Evolutionary conservation across 1,139 yeast genomes (phyloP), one percentile per base, ranked within the genome.

Genomic region (Scheffersomyces insectosa): DNA sequence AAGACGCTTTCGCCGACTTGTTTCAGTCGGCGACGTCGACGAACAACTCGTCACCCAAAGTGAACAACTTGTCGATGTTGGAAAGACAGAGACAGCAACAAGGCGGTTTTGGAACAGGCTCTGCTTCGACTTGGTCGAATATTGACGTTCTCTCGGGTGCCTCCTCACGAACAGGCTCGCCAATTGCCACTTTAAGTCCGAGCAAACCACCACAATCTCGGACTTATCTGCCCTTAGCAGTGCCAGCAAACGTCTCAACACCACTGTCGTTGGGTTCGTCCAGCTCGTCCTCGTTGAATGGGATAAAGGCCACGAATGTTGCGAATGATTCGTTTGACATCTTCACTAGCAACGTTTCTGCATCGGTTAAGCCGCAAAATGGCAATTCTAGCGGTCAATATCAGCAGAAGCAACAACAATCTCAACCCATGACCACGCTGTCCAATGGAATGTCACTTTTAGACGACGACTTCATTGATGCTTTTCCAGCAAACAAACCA

Each of bases 1-100:
- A 70, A 50, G 79, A 74, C 60, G 78, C 74, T 8, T 74, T 74
- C 62, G 76, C 79, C 3, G 78, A 73, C 50, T 64, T 74, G 36
- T 73, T 74, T 47, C 73, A 57, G 52, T 60, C 71, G 16, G 76
- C 77, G 2, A 60, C 56, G 11, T 48, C 40, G n/a, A 32, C 42
- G 5, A 20, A 43, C 40, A 46, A 44, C 38, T 32, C 40, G 38
- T 12, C 40, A 28, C 29, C 44, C 20, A 36, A 44, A 40, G 41
- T 49, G 13, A 51, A 48, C 45, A 42, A 48, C 41, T 40, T 57
- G 43, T 50, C 57, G 16, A 42, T 61, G 46, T 38, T 48, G n/a
- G 65, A 62, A 41, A 49, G 61, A 34, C 66, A 59, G 41, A 50
- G 46, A 36, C 57, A 52, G 29, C 49, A 42, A 13, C 41, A 32